phyloP scores from a whole-genome alignment of 2,329 filamentous ascomycete species.

The Colletotrichum tanaceti region DNA sequence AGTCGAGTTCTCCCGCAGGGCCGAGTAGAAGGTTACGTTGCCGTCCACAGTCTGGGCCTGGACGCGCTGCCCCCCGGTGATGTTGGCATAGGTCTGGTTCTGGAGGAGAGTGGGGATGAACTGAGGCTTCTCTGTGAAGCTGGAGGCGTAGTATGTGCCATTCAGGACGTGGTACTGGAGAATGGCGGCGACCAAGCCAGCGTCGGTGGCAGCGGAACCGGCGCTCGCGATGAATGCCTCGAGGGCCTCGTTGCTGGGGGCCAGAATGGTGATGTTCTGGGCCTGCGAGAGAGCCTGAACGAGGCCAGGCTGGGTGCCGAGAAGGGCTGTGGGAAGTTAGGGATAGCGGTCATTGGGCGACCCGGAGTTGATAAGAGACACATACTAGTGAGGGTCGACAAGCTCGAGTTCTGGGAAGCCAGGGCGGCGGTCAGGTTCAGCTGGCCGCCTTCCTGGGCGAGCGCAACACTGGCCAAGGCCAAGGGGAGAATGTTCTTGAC shows the following conservation, averaged over 20 bases:
- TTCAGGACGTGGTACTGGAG: conserved; percentile 68
- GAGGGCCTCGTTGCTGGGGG: conserved; percentile 64
- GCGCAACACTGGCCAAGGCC: conserved; percentile 42
- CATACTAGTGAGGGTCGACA: conserved; percentile 45
- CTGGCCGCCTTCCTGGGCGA: conserved; percentile 38
- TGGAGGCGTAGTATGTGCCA: conserved; percentile 54
- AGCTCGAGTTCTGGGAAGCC: conserved; percentile 45
- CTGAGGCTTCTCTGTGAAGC: conserved; percentile 45
- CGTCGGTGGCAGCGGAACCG: conserved; percentile 35
- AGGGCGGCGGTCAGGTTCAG: conserved; percentile 44
- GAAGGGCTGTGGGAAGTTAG: conserved; percentile 40
- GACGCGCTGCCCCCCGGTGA: conserved; percentile 70
- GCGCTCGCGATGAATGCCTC: conserved; percentile 51
- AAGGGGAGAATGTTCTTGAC: conserved; percentile 36
- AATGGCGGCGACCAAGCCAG: conserved; percentile 52
- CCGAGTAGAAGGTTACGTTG: conserved; percentile 63
- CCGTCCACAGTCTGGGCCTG: conserved; percentile 55
- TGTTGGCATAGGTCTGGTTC: conserved; percentile 64
- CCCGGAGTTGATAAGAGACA: neutral
- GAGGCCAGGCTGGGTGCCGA: conserved; percentile 41
- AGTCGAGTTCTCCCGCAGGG: conserved; percentile 60
- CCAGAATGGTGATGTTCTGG: conserved; percentile 66
- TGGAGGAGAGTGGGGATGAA: conserved; percentile 59
- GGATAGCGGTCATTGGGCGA: too few species aligned
- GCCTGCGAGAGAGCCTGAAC: conserved; percentile 29